Evolutionary conservation across 2,329 filamentous ascomycete genomes (phyloP).

Genomic region (Fusarium multiceps): DNA sequence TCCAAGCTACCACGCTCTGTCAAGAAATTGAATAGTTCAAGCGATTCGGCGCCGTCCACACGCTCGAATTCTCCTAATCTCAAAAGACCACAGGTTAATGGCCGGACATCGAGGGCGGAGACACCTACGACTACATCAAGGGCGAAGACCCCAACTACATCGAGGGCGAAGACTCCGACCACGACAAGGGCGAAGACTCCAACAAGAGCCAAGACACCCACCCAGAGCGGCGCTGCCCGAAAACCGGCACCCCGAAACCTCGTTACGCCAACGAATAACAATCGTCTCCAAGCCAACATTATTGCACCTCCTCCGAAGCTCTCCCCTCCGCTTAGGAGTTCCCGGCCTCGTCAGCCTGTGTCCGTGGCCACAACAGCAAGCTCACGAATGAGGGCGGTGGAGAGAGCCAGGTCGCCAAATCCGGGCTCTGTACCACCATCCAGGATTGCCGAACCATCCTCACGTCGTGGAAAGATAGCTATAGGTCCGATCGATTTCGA

Average conservation of each 20-base stretch:
- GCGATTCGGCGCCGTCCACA: constrained; percentile 61
- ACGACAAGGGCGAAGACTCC: constrained; percentile 56
- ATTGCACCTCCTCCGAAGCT: constrained; percentile 75
- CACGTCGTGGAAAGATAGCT: constrained; percentile 65
- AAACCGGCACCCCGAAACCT: constrained; percentile 56
- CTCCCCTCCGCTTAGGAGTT: constrained; percentile 83
- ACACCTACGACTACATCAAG: constrained; percentile 50
- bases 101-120: constrained; percentile 53
- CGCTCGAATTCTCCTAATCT: constrained; percentile 66
- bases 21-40: constrained; percentile 58
- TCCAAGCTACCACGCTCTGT: constrained; percentile 62
- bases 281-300: constrained; percentile 78
- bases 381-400: constrained; percentile 73
- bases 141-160: constrained; percentile 54
- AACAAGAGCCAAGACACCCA: constrained; percentile 59
- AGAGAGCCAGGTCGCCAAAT: constrained; percentile 63
- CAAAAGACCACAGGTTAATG: constrained; percentile 57
- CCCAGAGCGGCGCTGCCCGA: constrained; percentile 49
- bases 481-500: constrained; percentile 86
- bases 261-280: constrained; percentile 63
- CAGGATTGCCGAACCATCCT: constrained; percentile 52
- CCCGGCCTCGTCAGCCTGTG: constrained; percentile 81
- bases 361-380: constrained; percentile 78
- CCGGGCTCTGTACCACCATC: constrained; percentile 48
- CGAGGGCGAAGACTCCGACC: constrained; percentile 54